phyloP scores from a whole-genome alignment of 768 basidiomycete species.

The Hypholoma fasciculare region DNA sequence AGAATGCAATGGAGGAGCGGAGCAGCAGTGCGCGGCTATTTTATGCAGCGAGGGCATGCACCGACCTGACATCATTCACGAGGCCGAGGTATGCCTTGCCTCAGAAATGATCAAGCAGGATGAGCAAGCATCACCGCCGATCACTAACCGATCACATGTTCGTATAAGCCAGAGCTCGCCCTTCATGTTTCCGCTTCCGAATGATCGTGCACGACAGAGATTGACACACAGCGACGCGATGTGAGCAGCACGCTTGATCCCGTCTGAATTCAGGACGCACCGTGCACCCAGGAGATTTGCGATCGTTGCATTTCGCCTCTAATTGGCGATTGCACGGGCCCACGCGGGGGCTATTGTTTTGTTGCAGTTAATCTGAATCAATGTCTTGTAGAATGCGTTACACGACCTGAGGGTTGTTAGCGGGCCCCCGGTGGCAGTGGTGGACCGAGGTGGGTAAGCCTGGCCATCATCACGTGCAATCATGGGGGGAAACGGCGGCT shows the following conservation, averaged over 20 bases:
- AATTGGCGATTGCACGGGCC: no score
- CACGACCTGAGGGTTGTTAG: no score
- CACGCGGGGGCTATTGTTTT: no score
- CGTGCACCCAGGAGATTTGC: not conserved
- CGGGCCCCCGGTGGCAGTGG: not conserved
- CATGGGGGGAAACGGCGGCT: not conserved
- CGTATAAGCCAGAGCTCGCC: not conserved
- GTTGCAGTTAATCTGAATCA: no score
- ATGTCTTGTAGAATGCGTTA: no score
- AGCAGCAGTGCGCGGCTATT: not conserved
- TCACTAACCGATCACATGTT: not conserved
- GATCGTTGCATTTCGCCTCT: not conserved
- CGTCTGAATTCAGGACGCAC: not conserved
- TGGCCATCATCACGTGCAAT: not conserved
- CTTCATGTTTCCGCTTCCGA: not conserved
- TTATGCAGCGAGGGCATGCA: not conserved
- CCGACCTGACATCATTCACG: conserved; percentile 1
- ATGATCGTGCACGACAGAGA: not conserved
- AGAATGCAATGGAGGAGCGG: not conserved
- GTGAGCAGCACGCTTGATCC: no score
- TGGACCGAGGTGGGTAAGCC: not conserved
- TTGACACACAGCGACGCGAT: no score
- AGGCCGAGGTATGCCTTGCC: not conserved
- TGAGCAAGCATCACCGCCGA: conserved; percentile 1
- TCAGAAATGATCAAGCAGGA: conserved; percentile 1